phyloP scores from a whole-genome alignment of 2,329 filamentous ascomycete species.

The Fusarium graminum region DNA sequence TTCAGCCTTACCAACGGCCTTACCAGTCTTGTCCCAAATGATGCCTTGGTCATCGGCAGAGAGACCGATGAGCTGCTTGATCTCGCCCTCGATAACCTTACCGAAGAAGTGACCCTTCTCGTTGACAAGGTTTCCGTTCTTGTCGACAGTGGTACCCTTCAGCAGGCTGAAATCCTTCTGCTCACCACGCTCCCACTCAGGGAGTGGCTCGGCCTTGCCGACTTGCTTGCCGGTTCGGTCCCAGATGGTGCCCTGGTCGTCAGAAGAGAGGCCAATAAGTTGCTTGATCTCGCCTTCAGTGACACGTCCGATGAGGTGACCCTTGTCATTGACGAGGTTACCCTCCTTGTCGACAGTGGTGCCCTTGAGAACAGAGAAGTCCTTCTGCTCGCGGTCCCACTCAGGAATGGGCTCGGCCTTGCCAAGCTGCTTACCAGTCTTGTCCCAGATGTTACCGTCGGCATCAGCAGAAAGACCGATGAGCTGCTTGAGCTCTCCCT shows the following conservation, averaged over 20 bases:
- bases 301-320: conserved; percentile 70
- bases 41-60: conserved; percentile 76
- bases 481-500: conserved; percentile 74
- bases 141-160: conserved; percentile 69
- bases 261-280: conserved; percentile 73
- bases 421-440: conserved; percentile 72
- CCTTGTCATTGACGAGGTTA: conserved; percentile 67
- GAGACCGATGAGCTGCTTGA: conserved; percentile 74
- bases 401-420: conserved; percentile 73
- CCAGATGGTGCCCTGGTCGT: conserved; percentile 75
- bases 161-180: conserved; percentile 41
- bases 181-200: conserved; percentile 63
- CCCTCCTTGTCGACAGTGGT: conserved; percentile 71
- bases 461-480: conserved; percentile 74
- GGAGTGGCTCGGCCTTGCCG: conserved; percentile 75
- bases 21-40: conserved; percentile 73
- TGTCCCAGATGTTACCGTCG: conserved; percentile 76
- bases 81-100: conserved; percentile 73
- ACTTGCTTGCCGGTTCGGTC: conserved; percentile 73
- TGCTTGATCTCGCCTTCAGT: conserved; percentile 72
- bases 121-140: conserved; percentile 68
- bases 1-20: conserved; percentile 74
- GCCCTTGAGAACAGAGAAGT: conserved; percentile 54
- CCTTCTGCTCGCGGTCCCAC: conserved; percentile 59
- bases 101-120: conserved; percentile 68